Conservation (phyloP, 208 protist species). For the Trypanosoma theileri region DNA sequence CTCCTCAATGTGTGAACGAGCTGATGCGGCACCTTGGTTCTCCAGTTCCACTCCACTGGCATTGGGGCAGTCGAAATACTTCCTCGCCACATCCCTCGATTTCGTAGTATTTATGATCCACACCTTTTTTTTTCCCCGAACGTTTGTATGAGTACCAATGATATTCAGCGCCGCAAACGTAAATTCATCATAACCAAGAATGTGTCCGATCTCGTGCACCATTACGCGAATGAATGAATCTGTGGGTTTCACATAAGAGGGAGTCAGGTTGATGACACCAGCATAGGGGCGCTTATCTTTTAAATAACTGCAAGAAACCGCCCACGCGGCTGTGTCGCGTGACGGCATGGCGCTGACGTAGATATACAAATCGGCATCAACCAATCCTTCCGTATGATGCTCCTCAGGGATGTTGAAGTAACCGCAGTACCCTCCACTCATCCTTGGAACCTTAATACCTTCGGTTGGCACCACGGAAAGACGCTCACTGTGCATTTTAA, state of each 20-base stretch:
- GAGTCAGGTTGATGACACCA: conserved; percentile 50
- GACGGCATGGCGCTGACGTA: conserved; percentile 52
- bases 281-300: conserved; percentile 28
- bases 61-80: background rate
- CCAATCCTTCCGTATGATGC: conserved; percentile 43
- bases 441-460: conserved; percentile 21
- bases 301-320: conserved; percentile 32
- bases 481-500: conserved; percentile 43
- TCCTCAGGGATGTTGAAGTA: conserved; percentile 39
- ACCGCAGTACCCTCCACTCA: conserved; percentile 16
- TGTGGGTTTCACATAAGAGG: conserved; percentile 29
- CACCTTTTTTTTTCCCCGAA: background rate
- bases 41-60: background rate
- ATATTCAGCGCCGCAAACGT: background rate
- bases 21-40: background rate
- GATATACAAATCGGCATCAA: conserved; percentile 49
- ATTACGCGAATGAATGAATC: conserved; percentile 23
- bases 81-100: background rate
- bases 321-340: conserved; percentile 39
- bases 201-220: conserved; percentile 31
- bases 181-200: background rate
- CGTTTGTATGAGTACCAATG: background rate
- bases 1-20: no score
- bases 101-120: background rate
- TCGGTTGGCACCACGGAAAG: conserved; percentile 35